phyloP scores from a whole-genome alignment of 495 filamentous ascomycete species.

The Trichoderma reesei region DNA sequence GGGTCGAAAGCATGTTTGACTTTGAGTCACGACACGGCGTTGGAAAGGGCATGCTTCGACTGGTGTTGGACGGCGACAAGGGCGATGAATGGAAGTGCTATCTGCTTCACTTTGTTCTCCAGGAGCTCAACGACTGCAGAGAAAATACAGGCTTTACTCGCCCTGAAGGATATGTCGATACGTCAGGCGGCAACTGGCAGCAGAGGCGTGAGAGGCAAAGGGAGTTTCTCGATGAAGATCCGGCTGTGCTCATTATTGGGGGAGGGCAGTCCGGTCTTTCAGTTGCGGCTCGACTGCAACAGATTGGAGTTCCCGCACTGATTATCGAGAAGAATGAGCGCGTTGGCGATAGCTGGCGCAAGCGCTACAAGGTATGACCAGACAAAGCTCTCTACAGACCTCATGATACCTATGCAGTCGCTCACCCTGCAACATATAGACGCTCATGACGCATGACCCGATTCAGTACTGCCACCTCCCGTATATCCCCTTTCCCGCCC shows the following conservation, averaged over 20 bases:
- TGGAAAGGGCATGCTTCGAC: slow-evolving; percentile 42
- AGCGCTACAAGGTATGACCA: slow-evolving; percentile 28
- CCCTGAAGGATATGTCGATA: slow-evolving; percentile 27
- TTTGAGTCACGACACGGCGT: slow-evolving; percentile 42
- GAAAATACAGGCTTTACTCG: slow-evolving; percentile 34
- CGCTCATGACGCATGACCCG: slow-evolving; percentile 52
- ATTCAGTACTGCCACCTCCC: slow-evolving; percentile 59
- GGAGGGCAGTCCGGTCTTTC: slow-evolving; percentile 42
- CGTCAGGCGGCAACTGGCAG: slow-evolving; percentile 40
- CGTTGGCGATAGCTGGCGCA: slow-evolving; percentile 62
- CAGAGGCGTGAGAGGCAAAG: slow-evolving; percentile 37
- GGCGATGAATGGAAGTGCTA: slow-evolving; percentile 47
- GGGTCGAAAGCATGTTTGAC: slow-evolving; percentile 31
- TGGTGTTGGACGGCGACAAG: slow-evolving; percentile 29
- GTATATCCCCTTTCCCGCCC: slow-evolving; percentile 52
- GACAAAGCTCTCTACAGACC: background rate
- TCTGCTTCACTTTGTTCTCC: slow-evolving; percentile 36
- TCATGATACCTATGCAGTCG: too few relatives aligned
- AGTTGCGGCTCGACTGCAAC: slow-evolving; percentile 53
- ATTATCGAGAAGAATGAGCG: slow-evolving; percentile 51
- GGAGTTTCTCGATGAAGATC: slow-evolving; percentile 42
- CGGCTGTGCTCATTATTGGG: slow-evolving; percentile 46
- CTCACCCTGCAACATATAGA: background rate
- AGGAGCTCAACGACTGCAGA: slow-evolving; percentile 39
- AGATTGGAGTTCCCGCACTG: slow-evolving; percentile 46